phyloP scores from a whole-genome alignment of 768 basidiomycete species.

The Russula earlei region DNA sequence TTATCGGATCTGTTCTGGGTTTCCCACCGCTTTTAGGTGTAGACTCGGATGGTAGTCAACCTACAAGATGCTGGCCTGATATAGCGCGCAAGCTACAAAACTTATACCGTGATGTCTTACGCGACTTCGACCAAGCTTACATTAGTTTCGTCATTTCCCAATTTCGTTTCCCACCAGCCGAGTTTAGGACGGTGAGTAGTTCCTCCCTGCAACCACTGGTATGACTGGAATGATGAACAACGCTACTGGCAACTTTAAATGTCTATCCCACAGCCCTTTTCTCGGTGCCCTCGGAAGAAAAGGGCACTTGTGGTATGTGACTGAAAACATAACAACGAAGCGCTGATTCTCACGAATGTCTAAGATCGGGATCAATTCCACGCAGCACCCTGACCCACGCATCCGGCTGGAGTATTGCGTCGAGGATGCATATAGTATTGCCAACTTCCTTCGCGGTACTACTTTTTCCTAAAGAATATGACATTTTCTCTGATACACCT shows the following conservation, averaged over 20 bases:
- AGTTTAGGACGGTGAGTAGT: no score
- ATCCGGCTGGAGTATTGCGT: background rate
- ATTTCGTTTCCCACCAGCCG: no score
- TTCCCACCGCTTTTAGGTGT: background rate
- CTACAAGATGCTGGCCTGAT: background rate
- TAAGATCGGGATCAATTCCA: slow-evolving; percentile 4
- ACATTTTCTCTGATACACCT: background rate
- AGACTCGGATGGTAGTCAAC: background rate
- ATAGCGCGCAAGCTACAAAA: slow-evolving; percentile 4
- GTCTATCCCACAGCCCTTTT: background rate
- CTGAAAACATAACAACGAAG: no score
- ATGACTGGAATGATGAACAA: no score
- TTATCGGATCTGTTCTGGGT: background rate
- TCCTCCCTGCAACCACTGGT: no score
- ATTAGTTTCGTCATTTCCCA: background rate
- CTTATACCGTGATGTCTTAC: background rate
- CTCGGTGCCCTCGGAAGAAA: background rate
- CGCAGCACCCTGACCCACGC: background rate
- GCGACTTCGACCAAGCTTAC: slow-evolving; percentile 7
- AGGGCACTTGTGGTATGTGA: background rate
- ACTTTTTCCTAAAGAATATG: no score
- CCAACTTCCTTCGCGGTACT: background rate
- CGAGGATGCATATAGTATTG: background rate
- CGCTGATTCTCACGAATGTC: background rate
- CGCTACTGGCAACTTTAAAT: no score